Evolutionary conservation across 1,284 basidiomycete genomes (phyloP).

Genomic region (Ceratobasidium sp.): DNA sequence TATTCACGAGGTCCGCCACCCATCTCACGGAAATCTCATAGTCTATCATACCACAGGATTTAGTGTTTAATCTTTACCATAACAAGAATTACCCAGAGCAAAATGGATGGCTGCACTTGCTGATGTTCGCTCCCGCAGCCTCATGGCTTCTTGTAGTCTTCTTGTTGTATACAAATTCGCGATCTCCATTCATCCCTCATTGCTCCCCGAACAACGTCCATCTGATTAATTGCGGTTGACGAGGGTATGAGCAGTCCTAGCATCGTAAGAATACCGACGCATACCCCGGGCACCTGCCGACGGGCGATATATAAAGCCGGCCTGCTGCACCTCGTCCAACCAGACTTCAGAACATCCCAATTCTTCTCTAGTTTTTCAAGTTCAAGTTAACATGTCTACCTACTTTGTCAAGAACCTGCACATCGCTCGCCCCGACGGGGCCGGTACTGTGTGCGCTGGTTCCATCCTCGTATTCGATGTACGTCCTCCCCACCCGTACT

Average conservation of each 20-base stretch:
- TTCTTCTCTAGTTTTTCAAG: neutral
- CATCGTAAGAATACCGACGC: no score
- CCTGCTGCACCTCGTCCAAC: neutral
- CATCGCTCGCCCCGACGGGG: neutral
- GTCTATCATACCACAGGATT: neutral
- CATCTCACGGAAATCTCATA: no score
- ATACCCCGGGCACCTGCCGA: no score
- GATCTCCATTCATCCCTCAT: no score
- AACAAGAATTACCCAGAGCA: neutral
- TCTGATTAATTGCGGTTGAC: no score
- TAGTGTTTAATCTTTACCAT: neutral
- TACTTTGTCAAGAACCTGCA: conserved; percentile 1
- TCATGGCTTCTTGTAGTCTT: neutral
- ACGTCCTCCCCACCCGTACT: neutral
- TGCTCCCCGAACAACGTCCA: no score
- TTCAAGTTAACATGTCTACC: neutral
- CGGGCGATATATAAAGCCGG: neutral
- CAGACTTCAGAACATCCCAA: neutral
- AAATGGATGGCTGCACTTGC: neutral
- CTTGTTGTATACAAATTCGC: no score
- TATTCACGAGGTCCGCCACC: no score
- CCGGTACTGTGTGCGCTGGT: neutral
- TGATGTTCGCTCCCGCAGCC: neutral
- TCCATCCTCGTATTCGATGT: neutral
- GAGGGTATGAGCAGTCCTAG: no score